Conservation (phyloP, 2,329 filamentous ascomycete species). For the Clonostachys chloroleuca region DNA sequence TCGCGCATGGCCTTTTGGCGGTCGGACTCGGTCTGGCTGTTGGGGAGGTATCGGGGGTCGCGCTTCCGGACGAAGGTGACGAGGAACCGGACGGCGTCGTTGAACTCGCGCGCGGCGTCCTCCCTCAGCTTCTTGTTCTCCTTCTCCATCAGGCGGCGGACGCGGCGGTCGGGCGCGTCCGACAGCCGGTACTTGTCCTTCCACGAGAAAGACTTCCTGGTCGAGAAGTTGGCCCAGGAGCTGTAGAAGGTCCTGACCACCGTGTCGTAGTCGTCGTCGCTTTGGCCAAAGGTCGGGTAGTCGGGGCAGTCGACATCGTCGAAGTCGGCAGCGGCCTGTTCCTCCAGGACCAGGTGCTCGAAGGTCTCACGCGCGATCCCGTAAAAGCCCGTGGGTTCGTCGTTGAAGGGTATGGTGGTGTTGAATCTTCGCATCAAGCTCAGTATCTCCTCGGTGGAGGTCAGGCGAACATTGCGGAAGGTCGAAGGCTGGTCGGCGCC, state of each 20-base stretch:
- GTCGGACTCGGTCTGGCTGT: conserved; percentile 73
- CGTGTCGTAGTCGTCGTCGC: conserved; percentile 70
- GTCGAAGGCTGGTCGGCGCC: conserved; percentile 48
- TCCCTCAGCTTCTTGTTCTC: conserved; percentile 85
- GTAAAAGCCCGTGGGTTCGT: conserved; percentile 80
- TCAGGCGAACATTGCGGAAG: conserved; percentile 66
- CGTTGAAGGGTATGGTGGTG: conserved; percentile 71
- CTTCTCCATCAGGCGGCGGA: conserved; percentile 86
- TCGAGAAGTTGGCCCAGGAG: conserved; percentile 76
- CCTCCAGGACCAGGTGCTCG: conserved; percentile 74
- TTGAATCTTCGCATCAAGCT: conserved; percentile 77
- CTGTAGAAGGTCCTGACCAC: conserved; percentile 79
- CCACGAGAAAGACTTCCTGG: conserved; percentile 84
- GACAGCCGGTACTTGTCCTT: conserved; percentile 78
- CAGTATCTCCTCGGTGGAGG: conserved; percentile 75
- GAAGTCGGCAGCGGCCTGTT: conserved; percentile 69
- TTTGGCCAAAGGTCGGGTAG: conserved; percentile 80
- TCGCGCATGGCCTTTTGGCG: conserved; percentile 74
- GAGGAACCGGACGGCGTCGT: conserved; percentile 82
- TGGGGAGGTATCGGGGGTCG: conserved; percentile 79
- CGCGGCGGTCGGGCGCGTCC: conserved; percentile 81
- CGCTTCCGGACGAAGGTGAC: conserved; percentile 87
- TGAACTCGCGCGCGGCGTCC: conserved; percentile 81
- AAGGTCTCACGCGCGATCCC: conserved; percentile 75
- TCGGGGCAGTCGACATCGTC: conserved; percentile 54